Evolutionary conservation across 768 basidiomycete genomes (phyloP), one percentile per base, ranked within the genome.

Genomic region (Macrolepiota albuminosa): DNA sequence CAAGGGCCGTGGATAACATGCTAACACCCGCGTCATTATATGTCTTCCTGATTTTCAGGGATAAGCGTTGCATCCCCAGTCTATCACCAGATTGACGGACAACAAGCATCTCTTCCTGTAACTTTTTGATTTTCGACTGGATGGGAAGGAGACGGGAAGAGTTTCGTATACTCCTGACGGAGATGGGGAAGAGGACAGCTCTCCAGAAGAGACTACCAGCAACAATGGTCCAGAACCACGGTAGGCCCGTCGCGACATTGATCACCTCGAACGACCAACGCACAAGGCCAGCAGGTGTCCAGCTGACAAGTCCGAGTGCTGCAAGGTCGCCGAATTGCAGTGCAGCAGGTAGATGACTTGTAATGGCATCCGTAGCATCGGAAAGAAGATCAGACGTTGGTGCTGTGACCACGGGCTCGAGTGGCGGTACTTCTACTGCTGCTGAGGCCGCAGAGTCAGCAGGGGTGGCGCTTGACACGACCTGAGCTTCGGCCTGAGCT

Each of bases 151-250:
- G 74, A 16, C 81, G 78, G 2, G 86, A 81, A 2, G 83, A 75
- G 64, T 84, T 84, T 59, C 81, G 83, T 62, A 86, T 70, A 55
- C 80, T 79, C 56, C 76, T 75, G 52, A 92, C 73, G 29, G 81
- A 73, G 64, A 88, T 73, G 2, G 89, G 90, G 54, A 91, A 70
- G 49, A 89, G 77, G 52, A 80, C 49, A 21, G 81, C 52, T 24
- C 88, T 85, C 77, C 88, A 84, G 68, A 85, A 67, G 11, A 87
- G 57, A 31, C 86, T 84, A 33, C 85, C 84, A 5, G 73, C 75
- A 47, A 93, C 72, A 72, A 95, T 90, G 51, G 91, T 88, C 79
- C 86, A 84, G 76, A 90, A 90, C 92, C 93, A 95, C 0, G 89
- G 87, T 60, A 93, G 72, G 40, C 85, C 87, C 0, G 84, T 84